Evolutionary conservation across 2,329 filamentous ascomycete genomes (phyloP).

Genomic region (Amylocarpus encephaloides): DNA sequence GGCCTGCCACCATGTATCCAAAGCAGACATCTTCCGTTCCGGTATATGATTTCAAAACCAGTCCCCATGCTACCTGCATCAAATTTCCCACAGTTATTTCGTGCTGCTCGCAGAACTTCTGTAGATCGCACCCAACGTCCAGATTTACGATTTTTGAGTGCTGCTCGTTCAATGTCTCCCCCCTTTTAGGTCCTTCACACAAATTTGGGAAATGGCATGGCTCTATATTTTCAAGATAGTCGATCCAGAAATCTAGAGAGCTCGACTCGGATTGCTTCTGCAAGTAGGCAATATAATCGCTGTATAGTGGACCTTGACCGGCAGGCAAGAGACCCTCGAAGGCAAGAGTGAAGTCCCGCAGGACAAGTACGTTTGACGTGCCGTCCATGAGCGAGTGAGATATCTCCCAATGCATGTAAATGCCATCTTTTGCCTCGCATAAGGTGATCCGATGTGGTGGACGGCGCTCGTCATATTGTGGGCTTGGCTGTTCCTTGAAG

Average conservation of each 20-base stretch:
- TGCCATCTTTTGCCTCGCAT: conserved; percentile 34
- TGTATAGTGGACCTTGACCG: conserved; percentile 31
- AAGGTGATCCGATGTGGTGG: conserved; percentile 41
- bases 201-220: conserved; percentile 7
- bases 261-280: conserved; percentile 18
- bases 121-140: conserved; percentile 4
- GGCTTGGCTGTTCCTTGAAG: not conserved
- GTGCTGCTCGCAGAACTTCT: not conserved
- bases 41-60: conserved; percentile 45
- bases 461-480: not conserved
- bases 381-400: conserved; percentile 46
- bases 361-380: conserved; percentile 39
- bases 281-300: conserved; percentile 33
- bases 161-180: not conserved
- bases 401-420: conserved; percentile 42
- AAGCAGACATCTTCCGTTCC: conserved; percentile 44
- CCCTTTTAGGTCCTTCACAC: not conserved
- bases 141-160: not conserved
- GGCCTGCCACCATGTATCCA: conserved; percentile 47
- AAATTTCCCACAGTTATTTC: conserved; percentile 36
- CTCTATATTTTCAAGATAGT: conserved; percentile 4
- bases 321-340: conserved; percentile 18
- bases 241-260: conserved; percentile 21
- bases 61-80: conserved; percentile 46
- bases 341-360: conserved; percentile 38